Conservation (phyloP, 768 basidiomycete genomes). For the Boletus pseudo-olivaceus region DNA sequence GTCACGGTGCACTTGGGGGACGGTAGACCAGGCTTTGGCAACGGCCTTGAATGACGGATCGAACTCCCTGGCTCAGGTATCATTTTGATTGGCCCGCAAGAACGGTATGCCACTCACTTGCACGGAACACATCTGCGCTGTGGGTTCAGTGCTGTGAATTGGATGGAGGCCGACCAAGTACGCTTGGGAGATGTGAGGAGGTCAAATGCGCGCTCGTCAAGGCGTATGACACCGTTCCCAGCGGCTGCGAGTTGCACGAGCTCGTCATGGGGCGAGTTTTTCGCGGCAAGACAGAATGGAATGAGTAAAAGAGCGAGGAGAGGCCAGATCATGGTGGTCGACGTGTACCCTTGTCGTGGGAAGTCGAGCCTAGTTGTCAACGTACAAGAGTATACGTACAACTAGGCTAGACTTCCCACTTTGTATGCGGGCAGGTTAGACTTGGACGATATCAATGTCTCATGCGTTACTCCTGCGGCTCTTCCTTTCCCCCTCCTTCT, state of each 20-base stretch:
- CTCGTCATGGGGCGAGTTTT: conserved; percentile 42
- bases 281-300: conserved; percentile 30
- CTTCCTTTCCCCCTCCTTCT: conserved; percentile 89
- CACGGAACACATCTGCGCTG: conserved; percentile 88
- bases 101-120: conserved; percentile 54
- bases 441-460: conserved; percentile 34
- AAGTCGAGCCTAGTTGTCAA: background rate
- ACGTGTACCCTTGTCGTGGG: conserved; percentile 15
- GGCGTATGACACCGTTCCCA: conserved; percentile 76
- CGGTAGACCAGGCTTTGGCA: conserved; percentile 76
- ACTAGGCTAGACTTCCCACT: background rate
- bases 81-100: background rate
- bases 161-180: conserved; percentile 83
- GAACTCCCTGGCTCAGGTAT: conserved; percentile 60
- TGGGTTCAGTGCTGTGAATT: conserved; percentile 83
- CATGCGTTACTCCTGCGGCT: conserved; percentile 88
- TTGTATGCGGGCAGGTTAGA: background rate
- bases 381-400: too few relatives aligned
- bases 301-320: conserved; percentile 34
- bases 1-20: conserved; percentile 58
- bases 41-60: conserved; percentile 79
- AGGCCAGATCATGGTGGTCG: conserved; percentile 11
- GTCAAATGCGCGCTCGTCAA: conserved; percentile 74
- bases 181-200: conserved; percentile 71
- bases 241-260: conserved; percentile 66